Evolutionary conservation across 306 rosid species (phyloP).

Genomic region (Trifolium fragiferum): DNA sequence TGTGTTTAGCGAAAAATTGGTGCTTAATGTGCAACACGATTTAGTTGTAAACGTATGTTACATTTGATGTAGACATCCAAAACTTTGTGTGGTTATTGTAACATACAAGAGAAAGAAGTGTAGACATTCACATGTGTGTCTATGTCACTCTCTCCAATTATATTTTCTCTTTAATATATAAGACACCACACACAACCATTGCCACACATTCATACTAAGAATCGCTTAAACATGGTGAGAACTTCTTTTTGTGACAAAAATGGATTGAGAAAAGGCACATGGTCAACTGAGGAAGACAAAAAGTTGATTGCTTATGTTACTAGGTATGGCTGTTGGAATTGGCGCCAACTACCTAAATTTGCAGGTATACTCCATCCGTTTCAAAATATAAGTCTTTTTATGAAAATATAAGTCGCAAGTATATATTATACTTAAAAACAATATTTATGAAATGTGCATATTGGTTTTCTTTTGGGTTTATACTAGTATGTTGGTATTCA

Average conservation of each 20-base stretch:
- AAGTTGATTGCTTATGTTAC: constrained; percentile 63
- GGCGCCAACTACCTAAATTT: constrained; percentile 74
- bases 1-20: no score
- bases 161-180: background rate
- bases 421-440: no score
- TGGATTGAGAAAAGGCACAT: constrained; percentile 69
- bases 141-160: no score
- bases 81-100: no score
- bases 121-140: no score
- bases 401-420: no score
- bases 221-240: constrained; percentile 53
- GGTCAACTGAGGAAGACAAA: constrained; percentile 75
- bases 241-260: constrained; percentile 55
- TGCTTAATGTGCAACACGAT: no score
- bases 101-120: no score
- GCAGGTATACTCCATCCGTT: no score
- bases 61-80: no score
- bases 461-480: background rate
- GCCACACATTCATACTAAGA: background rate
- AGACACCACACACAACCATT: background rate
- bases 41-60: no score
- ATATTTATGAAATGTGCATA: background rate
- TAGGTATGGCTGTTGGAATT: constrained; percentile 66
- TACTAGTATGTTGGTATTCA: background rate
- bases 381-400: no score